A percentile compares a stretch with the other conserved stretches of the same genome.
Evolutionary conservation across 805 yeast species (phyloP).

Genomic region (Kazachstania psychrophila): DNA sequence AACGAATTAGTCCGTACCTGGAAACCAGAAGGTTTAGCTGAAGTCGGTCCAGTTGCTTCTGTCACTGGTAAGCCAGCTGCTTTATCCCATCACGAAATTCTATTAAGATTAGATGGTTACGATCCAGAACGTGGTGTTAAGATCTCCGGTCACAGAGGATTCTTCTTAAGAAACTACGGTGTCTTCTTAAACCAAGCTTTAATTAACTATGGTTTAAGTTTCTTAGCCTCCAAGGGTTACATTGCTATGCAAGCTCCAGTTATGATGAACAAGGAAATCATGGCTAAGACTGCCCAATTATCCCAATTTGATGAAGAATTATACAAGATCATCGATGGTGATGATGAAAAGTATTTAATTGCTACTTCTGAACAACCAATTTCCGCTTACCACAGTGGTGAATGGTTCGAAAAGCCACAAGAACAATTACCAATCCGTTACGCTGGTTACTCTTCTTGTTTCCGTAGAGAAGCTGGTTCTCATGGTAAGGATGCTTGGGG

Average conservation of each 20-base stretch:
- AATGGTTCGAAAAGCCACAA: slow-evolving; percentile 96
- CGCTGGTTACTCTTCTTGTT: slow-evolving; percentile 97
- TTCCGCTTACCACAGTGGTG: slow-evolving; percentile 92
- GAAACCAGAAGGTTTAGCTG: slow-evolving; percentile 65
- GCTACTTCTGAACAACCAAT: slow-evolving; percentile 99
- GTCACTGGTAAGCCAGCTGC: slow-evolving; percentile 69
- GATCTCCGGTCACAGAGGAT: slow-evolving; percentile 97
- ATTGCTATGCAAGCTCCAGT: slow-evolving; percentile 95
- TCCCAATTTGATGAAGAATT: slow-evolving; percentile 97
- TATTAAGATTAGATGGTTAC: slow-evolving; percentile 90
- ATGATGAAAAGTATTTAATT: slow-evolving; percentile 92
- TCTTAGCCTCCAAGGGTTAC: slow-evolving; percentile 71
- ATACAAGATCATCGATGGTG: slow-evolving; percentile 94
- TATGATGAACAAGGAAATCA: slow-evolving; percentile 98
- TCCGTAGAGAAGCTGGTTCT: slow-evolving; percentile 98
- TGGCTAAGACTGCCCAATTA: slow-evolving; percentile 98
- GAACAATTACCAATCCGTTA: slow-evolving; percentile 95
- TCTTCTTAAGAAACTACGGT: slow-evolving; percentile 89
- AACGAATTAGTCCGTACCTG: slow-evolving; percentile 81
- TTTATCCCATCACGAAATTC: slow-evolving; percentile 90
- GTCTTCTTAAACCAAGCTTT: slow-evolving; percentile 96
- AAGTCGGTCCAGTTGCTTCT: slow-evolving; percentile 57
- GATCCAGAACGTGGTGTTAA: slow-evolving; percentile 98
- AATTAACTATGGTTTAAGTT: slow-evolving; percentile 88
- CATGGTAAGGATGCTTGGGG: slow-evolving; percentile 99